Evolutionary conservation across 2,329 filamentous ascomycete species (phyloP), one percentile per base, ranked within the genome.

Genomic region (Aspergillus sp.): DNA sequence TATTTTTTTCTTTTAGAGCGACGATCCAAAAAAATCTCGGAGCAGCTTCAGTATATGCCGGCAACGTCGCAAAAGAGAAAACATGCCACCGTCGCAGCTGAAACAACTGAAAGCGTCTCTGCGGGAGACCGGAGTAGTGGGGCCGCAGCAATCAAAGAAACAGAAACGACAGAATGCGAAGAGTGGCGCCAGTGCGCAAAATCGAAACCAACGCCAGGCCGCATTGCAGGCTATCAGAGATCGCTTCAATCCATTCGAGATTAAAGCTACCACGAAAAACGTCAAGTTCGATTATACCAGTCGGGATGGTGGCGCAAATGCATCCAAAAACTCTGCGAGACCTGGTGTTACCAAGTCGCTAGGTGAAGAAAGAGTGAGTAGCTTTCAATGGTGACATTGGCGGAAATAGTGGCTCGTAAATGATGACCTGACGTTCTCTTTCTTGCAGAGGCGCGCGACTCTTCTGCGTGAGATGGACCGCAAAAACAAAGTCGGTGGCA

Each of bases 201-300:
- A 88, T 68, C 83, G 87, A 50, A 77, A 88, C 28, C 81, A 88
- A 64, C 81, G 85, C 62, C 80, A 85, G 61, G 83, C 82, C 47
- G 87, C 89, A 10, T 76, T 98, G 52, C 82, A 86, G 57, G 81
- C 80, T 48, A 96, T 98, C 64, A 85, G 93, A 62, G 90, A 97
- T 61, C 85, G 90, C 57, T 97, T 97, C 79, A 98, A 98, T 66
- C 93, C 93, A 0, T 98, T 98, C 69, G 93, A 98, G 63, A 80
- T 95, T 65, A 94, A 94, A 69, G 81, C 86, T 48, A 82, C 85
- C 36, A 76, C 83, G 1, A 79, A 85, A 49, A 86, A 83, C 0
- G 82, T 82, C 47, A 97, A 97, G 61, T 94, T 94, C 54, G 83
- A 91, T 39, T 84, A 90, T 40, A 89, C 86, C 0, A 90, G 78